Evolutionary conservation across 345 rosid species (phyloP), one percentile per base, ranked within the genome.

Genomic region (Alliaria petiolata): DNA sequence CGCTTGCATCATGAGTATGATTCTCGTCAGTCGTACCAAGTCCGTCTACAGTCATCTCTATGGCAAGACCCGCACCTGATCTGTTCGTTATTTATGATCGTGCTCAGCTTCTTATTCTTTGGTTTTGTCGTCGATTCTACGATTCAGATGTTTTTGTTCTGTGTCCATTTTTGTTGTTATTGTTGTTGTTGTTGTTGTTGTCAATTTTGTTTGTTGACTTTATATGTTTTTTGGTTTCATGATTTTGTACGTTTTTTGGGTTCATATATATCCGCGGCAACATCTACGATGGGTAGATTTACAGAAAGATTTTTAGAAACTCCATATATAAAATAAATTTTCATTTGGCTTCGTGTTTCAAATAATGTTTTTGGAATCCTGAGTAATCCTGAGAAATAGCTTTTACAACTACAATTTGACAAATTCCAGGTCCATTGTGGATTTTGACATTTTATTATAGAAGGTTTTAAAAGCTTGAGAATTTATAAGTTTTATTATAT

Each of bases 21-120:
- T 90, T 76, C 97, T 92, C n/a, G 99, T 92, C 40, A 64, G 64
- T 59, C 89, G 96, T 55, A 95, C 99, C n/a, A 90, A 86, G 86
- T 17, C 78, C 3, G 97, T 92, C 52, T 92, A 95, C 36, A 62
- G 81, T 59, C n/a, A 88, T 78, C 90, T 95, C 67, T 95, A 95
- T 52, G 99, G 99, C 59, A 86, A 85, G 72, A 53, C 84, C 53
- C 82, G 69, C 38, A 34, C 81, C 61, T 83, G 77, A 81, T 74
- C 30, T 65, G 38, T 58, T 38, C 7, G 19, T 15, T 65, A 15
- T 43, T 3, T 42, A 28, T 46, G 70, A 30, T 69, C 60, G 42
- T 62, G 74, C 38, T 46, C 56, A 76, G 57, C 38, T 62, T 76
- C 54, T 19, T 62, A 76, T 76, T 76, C 70, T 69, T 63, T 76